phyloP scores from a whole-genome alignment of 2,329 filamentous ascomycete species.

The Trichoderma oligosporum region DNA sequence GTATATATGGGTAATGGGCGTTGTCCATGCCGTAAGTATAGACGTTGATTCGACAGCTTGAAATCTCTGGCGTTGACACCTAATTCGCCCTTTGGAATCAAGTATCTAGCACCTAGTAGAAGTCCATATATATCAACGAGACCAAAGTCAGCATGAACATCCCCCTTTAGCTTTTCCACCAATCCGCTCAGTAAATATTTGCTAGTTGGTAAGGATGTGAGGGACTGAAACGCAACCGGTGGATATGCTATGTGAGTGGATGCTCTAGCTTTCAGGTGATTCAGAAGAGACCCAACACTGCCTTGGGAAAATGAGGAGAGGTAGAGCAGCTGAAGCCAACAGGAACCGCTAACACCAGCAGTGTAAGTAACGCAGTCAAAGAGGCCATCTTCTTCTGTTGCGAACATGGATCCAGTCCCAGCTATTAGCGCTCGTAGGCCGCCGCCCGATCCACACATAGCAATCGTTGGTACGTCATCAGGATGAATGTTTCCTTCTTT shows the following conservation, averaged over 20 bases:
- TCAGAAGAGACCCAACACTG: slow-evolving; percentile 65
- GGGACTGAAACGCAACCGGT: slow-evolving; percentile 71
- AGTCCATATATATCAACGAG: slow-evolving; percentile 92
- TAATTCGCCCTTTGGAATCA: slow-evolving; percentile 76
- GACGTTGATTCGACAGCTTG: slow-evolving; percentile 83
- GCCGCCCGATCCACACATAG: slow-evolving; percentile 90
- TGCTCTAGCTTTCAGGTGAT: slow-evolving; percentile 82
- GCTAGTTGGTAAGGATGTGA: slow-evolving; percentile 88
- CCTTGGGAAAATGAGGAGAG: slow-evolving; percentile 67
- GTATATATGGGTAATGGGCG: slow-evolving; percentile 93
- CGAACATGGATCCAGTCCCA: slow-evolving; percentile 81
- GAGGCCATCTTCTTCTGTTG: slow-evolving; percentile 77
- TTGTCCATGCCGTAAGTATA: slow-evolving; percentile 70
- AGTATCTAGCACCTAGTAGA: slow-evolving; percentile 74
- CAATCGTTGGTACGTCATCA: slow-evolving; percentile 88
- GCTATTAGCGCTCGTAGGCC: slow-evolving; percentile 87
- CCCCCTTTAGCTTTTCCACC: slow-evolving; percentile 86
- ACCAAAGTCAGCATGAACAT: slow-evolving; percentile 67
- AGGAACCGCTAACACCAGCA: slow-evolving; percentile 90
- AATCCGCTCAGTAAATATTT: slow-evolving; percentile 84
- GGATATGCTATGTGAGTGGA: slow-evolving; percentile 91
- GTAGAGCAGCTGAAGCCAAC: slow-evolving; percentile 89
- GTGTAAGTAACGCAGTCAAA: slow-evolving; percentile 96
- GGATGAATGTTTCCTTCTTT: slow-evolving; percentile 79
- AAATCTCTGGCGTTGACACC: slow-evolving; percentile 73